Evolutionary conservation across 805 yeast genomes (phyloP).

Genomic region (Ogataea neopini): DNA sequence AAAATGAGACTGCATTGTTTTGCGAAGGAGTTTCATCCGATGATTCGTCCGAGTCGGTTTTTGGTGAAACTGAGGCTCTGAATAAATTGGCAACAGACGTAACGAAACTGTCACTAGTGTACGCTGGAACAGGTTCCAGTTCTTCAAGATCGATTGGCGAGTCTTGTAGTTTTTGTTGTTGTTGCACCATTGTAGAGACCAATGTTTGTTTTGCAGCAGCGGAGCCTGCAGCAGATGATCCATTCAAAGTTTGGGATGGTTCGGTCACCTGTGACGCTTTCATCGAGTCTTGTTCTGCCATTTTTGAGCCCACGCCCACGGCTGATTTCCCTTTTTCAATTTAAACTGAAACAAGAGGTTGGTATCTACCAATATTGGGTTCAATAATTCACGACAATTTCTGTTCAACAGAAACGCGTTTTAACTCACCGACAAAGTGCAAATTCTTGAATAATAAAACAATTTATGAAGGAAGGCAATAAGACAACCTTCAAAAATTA

Average conservation of each 20-base stretch:
- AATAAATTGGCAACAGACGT: slow-evolving; percentile 23
- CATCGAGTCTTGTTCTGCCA: slow-evolving; percentile 12
- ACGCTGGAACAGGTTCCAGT: slow-evolving; percentile 21
- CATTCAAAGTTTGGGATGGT: slow-evolving; percentile 7
- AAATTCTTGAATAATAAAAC: not conserved
- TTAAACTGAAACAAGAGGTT: not conserved
- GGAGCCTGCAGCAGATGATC: slow-evolving; percentile 3
- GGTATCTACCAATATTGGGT: no score
- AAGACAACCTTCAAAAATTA: not conserved
- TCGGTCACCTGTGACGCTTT: slow-evolving; percentile 16
- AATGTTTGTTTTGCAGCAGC: slow-evolving; percentile 10
- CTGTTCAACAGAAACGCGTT: not conserved
- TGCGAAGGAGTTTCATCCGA: slow-evolving; percentile 3
- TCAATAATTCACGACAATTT: not conserved
- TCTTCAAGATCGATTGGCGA: slow-evolving; percentile 7
- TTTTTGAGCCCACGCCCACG: slow-evolving; percentile 2
- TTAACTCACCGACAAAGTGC: not conserved
- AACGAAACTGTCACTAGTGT: slow-evolving; percentile 21
- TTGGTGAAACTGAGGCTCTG: slow-evolving; percentile 22
- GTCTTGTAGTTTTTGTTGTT: slow-evolving; percentile 10
- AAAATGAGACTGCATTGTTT: slow-evolving; percentile 23
- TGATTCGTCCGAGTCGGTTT: slow-evolving; percentile 9
- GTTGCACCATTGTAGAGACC: slow-evolving; percentile 14
- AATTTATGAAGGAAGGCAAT: not conserved
- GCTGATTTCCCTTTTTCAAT: not conserved